These are phyloP conservation scores for Boletus pseudopeckii DNA, from an alignment of 768 basidiomycete genomes.

Conservation along the genomic window DNA sequence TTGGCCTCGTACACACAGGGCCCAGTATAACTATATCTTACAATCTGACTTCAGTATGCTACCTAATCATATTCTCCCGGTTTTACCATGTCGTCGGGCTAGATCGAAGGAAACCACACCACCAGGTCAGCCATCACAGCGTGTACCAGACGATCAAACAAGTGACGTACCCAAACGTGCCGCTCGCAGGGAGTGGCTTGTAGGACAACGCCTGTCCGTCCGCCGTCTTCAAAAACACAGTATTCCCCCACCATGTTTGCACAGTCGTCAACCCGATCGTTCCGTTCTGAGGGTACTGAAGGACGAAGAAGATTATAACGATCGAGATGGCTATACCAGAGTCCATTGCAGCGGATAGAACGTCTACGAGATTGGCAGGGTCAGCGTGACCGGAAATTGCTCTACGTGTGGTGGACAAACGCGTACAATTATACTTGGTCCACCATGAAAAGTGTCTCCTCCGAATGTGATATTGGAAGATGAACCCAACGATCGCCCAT, in stretches of 20 bases:
- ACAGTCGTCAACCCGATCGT: slow-evolving; percentile 52
- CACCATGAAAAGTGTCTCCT: slow-evolving; percentile 64
- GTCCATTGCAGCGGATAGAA: slow-evolving; percentile 70
- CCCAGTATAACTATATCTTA: not conserved
- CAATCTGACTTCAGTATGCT: not conserved
- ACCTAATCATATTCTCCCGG: not conserved
- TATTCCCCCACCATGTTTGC: slow-evolving; percentile 73
- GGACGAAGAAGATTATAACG: slow-evolving; percentile 54
- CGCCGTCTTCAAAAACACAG: slow-evolving; percentile 28
- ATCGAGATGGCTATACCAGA: slow-evolving; percentile 60
- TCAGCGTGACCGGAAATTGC: slow-evolving; percentile 14
- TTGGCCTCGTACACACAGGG: not conserved
- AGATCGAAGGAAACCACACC: not conserved
- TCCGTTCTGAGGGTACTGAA: slow-evolving; percentile 66
- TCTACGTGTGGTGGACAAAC: not conserved
- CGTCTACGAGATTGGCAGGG: slow-evolving; percentile 34
- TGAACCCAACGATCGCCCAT: slow-evolving; percentile 62
- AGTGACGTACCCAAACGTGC: slow-evolving; percentile 32
- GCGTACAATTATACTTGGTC: slow-evolving; percentile 50
- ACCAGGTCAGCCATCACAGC: not conserved
- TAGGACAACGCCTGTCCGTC: slow-evolving; percentile 12
- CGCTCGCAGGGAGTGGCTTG: slow-evolving; percentile 9
- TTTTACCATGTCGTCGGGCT: slow-evolving; percentile 14
- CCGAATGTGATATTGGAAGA: slow-evolving; percentile 62
- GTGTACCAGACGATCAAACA: not conserved